Conservation (phyloP, 495 filamentous ascomycete species). For the Xylaria castorea region DNA sequence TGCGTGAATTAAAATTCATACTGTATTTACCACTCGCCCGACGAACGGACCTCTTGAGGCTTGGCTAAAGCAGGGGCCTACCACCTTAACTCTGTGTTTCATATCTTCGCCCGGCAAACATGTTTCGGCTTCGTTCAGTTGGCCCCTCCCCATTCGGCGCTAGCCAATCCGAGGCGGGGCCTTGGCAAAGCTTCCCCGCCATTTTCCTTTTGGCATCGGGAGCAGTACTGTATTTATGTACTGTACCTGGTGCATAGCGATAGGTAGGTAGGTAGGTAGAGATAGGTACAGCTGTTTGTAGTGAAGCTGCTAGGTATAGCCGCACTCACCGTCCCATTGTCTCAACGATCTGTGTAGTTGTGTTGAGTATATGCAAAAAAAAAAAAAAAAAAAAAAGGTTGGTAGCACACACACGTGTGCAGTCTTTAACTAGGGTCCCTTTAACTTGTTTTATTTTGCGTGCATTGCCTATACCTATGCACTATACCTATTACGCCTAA, state of each 20-base stretch:
- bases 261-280: too few relatives aligned
- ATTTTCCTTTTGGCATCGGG: neutral
- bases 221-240: neutral
- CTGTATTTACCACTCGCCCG: neutral
- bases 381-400: neutral
- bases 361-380: neutral
- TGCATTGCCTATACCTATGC: neutral
- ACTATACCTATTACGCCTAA: constrained; percentile 10
- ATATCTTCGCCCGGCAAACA: neutral
- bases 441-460: neutral
- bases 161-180: constrained; percentile 2
- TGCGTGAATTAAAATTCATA: neutral
- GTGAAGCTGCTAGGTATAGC: constrained; percentile 6
- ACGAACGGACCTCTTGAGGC: neutral
- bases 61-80: too few relatives aligned
- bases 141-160: neutral
- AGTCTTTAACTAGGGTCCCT: too few relatives aligned
- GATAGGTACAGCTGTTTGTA: neutral
- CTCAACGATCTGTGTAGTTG: neutral
- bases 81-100: too few relatives aligned
- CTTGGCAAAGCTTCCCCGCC: constrained; percentile 5
- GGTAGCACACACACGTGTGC: neutral
- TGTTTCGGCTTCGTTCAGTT: neutral
- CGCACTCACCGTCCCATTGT: neutral
- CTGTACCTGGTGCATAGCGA: neutral